These are phyloP conservation scores for Colletotrichum higginsianum DNA, from an alignment of 2,329 filamentous ascomycete species.

Conservation along the genomic window DNA sequence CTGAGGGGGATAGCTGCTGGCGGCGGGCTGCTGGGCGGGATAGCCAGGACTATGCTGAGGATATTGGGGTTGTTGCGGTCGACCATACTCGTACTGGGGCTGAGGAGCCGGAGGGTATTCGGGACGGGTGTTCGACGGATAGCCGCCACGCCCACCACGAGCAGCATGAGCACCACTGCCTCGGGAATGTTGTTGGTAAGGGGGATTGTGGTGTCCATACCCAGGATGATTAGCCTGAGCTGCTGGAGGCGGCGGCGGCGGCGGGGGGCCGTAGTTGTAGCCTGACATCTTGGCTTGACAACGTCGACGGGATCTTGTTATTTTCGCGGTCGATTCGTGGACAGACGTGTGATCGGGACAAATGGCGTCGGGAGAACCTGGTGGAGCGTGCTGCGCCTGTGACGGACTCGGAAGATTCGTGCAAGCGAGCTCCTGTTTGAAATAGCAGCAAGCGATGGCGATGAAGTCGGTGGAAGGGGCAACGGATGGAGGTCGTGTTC, in stretches of 20 bases:
- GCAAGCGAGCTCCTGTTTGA: neutral
- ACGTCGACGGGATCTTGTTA: conserved; percentile 8
- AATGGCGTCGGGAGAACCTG: neutral
- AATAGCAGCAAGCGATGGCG: neutral
- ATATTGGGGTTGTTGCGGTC: conserved; percentile 55
- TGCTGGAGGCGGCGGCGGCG: conserved; percentile 61
- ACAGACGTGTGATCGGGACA: neutral
- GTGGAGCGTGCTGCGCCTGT: neutral
- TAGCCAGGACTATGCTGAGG: conserved; percentile 48
- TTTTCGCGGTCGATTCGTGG: conserved; percentile 1
- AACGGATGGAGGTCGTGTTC: neutral
- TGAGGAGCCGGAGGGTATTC: conserved; percentile 59
- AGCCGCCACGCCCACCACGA: conserved; percentile 57
- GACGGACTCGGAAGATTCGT: conserved; percentile 1
- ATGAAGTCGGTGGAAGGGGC: neutral
- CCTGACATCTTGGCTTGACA: conserved; percentile 56
- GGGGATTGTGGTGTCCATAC: conserved; percentile 57
- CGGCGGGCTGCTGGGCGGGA: conserved; percentile 53
- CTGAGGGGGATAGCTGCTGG: conserved; percentile 55
- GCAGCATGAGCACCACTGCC: conserved; percentile 54
- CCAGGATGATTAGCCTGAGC: conserved; percentile 51
- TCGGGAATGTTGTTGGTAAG: conserved; percentile 54
- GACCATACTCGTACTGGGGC: conserved; percentile 60
- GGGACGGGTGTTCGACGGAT: conserved; percentile 55
- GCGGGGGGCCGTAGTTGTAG: conserved; percentile 70